phyloP scores from a whole-genome alignment of 1,284 basidiomycete genomes.

The Melampsora americana region DNA sequence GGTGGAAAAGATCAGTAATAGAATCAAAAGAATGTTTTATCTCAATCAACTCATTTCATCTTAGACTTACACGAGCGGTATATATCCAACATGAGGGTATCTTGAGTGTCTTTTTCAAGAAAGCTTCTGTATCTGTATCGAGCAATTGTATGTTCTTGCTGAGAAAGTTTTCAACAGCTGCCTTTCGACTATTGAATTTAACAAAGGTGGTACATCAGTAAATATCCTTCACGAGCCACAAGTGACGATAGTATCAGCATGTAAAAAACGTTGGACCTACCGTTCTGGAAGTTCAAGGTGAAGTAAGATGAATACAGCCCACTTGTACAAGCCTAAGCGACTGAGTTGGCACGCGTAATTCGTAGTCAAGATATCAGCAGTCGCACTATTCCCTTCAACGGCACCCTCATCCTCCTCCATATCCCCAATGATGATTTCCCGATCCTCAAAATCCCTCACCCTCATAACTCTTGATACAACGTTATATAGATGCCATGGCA shows the following conservation, averaged over 20 bases:
- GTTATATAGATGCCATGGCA: constrained; percentile 91
- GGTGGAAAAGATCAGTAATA: constrained; percentile 24
- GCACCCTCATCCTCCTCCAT: constrained; percentile 53
- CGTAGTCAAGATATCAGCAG: constrained; percentile 75
- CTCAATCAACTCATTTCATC: background rate
- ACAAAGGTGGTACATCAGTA: constrained; percentile 13
- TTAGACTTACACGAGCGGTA: constrained; percentile 68
- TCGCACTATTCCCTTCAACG: constrained; percentile 69
- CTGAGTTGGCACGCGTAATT: constrained; percentile 86
- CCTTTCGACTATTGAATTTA: constrained; percentile 64
- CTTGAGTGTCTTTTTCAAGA: constrained; percentile 70
- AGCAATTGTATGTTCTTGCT: constrained; percentile 68
- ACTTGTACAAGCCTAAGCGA: constrained; percentile 72
- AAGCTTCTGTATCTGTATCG: constrained; percentile 67
- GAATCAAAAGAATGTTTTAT: constrained; percentile 25
- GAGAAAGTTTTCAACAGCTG: constrained; percentile 76
- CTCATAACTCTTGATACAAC: constrained; percentile 77
- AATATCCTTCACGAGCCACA: background rate
- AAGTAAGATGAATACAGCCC: constrained; percentile 82
- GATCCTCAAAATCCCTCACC: constrained; percentile 78
- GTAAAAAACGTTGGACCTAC: constrained; percentile 58
- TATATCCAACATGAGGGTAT: constrained; percentile 82
- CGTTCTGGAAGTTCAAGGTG: constrained; percentile 76
- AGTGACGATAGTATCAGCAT: background rate
- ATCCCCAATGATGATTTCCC: constrained; percentile 57